Conservation (phyloP, 768 basidiomycete genomes). For the Suillus ampliporus region DNA sequence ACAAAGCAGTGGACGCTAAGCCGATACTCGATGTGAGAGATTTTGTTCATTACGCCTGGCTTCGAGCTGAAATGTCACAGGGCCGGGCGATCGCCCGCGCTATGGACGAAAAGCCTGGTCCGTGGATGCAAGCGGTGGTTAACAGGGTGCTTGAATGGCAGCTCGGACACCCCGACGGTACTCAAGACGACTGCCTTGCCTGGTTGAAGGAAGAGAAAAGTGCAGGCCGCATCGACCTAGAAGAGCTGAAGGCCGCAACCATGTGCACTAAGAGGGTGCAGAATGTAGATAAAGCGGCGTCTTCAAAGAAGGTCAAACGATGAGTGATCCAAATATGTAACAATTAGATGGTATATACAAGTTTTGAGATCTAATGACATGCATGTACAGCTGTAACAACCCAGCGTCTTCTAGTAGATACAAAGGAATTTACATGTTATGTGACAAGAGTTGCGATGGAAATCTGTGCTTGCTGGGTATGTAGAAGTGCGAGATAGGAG, state of each 20-base stretch:
- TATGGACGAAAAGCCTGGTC: conserved; percentile 66
- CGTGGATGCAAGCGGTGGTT: conserved; percentile 70
- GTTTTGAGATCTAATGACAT: conserved; percentile 2
- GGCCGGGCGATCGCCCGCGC: conserved; percentile 67
- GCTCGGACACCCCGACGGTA: conserved; percentile 70
- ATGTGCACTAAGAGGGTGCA: conserved; percentile 33
- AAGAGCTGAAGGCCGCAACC: conserved; percentile 28
- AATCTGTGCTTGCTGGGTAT: conserved; percentile 12
- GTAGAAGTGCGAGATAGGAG: conserved; percentile 9
- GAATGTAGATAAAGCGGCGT: conserved; percentile 20
- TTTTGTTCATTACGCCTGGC: background rate
- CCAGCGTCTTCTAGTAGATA: conserved; percentile 24
- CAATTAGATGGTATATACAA: conserved; percentile 1
- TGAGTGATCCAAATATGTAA: conserved; percentile 10
- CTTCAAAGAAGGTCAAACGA: conserved; percentile 40
- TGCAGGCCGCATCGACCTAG: conserved; percentile 49
- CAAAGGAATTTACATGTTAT: conserved; percentile 20
- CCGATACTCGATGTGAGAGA: conserved; percentile 78
- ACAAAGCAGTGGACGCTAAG: conserved; percentile 65
- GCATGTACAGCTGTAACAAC: background rate
- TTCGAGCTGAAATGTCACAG: conserved; percentile 45
- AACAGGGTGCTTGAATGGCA: conserved; percentile 85
- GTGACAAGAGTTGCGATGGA: conserved; percentile 3
- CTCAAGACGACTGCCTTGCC: conserved; percentile 65
- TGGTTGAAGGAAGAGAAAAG: conserved; percentile 70